phyloP scores from a whole-genome alignment of 345 rosid species.

The Eucalyptus brandiana region DNA sequence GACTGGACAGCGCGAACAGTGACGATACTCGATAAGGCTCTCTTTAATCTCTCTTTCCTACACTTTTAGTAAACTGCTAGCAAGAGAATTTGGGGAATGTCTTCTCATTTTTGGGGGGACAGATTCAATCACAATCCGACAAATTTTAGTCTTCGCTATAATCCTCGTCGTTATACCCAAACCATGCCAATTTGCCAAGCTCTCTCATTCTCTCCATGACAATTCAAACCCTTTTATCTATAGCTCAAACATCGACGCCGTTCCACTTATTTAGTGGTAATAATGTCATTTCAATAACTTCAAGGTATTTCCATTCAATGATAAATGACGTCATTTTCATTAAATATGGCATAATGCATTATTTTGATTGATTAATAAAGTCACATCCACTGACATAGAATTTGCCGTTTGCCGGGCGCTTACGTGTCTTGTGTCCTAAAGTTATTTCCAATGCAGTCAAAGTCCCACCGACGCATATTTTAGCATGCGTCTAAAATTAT shows the following conservation, averaged over 20 bases:
- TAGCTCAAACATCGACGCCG: too few species aligned
- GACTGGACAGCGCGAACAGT: rapidly evolving
- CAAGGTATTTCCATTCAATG: neutral
- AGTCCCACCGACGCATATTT: too few species aligned
- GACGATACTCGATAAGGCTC: neutral
- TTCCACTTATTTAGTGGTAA: neutral
- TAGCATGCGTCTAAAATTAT: too few species aligned
- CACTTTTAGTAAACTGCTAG: neutral
- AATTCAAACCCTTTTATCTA: neutral
- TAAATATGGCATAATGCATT: neutral
- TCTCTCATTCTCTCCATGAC: neutral
- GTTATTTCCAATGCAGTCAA: too few species aligned
- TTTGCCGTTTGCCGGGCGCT: neutral
- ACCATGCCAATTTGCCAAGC: too few species aligned
- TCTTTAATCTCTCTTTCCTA: neutral
- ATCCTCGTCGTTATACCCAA: too few species aligned
- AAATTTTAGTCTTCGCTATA: too few species aligned
- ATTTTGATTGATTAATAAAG: neutral
- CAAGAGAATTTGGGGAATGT: neutral
- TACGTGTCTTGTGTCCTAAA: too few species aligned
- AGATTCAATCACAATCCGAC: neutral
- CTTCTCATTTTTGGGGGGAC: neutral
- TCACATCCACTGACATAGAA: neutral
- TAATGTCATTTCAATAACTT: too few species aligned
- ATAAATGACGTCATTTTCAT: neutral